These are phyloP conservation scores for Candida pseudofarinosa DNA, from an alignment of 805 yeast species.

Conservation along the genomic window DNA sequence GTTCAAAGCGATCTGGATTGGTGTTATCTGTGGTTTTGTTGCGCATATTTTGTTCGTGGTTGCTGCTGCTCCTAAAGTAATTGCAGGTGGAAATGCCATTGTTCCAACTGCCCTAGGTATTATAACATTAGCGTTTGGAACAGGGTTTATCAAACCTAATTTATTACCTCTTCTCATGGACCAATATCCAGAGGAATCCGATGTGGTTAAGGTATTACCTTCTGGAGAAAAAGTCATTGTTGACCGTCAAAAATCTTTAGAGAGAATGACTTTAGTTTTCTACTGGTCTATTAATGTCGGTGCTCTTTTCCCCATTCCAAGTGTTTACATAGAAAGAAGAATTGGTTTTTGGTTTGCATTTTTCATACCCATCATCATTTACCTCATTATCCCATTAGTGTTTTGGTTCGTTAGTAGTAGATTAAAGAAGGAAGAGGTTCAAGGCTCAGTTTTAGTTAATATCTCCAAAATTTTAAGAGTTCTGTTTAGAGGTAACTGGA, in stretches of 20 bases:
- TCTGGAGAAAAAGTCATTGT: conserved; percentile 65
- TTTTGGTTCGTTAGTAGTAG: conserved; percentile 24
- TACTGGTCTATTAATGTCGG: conserved; percentile 57
- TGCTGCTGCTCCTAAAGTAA: conserved; percentile 43
- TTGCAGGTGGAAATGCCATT: conserved; percentile 32
- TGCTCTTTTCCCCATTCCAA: conserved; percentile 50
- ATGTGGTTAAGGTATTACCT: conserved; percentile 53
- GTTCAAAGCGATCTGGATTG: conserved; percentile 46
- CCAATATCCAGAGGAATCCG: conserved; percentile 50
- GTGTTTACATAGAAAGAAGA: conserved; percentile 48
- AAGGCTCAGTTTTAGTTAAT: conserved; percentile 47
- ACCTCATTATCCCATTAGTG: conserved; percentile 28
- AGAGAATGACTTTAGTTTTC: conserved; percentile 42
- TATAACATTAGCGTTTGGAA: conserved; percentile 40
- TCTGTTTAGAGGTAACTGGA: conserved; percentile 40
- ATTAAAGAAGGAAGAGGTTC: conserved; percentile 29
- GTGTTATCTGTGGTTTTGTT: conserved; percentile 43
- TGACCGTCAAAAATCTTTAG: conserved; percentile 42
- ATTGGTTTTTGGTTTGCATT: conserved; percentile 55
- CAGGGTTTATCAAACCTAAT: conserved; percentile 54
- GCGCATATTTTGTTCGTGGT: conserved; percentile 46
- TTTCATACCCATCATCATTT: conserved; percentile 40
- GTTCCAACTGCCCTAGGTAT: conserved; percentile 42
- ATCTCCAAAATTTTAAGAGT: conserved; percentile 38
- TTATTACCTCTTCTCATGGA: conserved; percentile 48